Evolutionary conservation across 148 eudicot species (phyloP).

Genomic region (Camellia granthamiana): DNA sequence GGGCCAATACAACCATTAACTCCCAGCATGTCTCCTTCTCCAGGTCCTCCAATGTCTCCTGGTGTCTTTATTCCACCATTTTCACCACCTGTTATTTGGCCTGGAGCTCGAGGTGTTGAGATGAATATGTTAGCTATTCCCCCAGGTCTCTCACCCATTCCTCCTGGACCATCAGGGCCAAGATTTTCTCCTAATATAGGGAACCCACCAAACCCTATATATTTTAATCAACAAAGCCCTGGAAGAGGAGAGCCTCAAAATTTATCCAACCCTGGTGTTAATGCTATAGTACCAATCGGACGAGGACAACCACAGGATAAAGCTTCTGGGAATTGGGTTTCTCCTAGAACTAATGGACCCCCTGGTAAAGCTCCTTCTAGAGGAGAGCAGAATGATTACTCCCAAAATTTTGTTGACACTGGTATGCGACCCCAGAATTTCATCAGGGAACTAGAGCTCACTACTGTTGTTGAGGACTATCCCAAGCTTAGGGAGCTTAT

Average conservation of each 20-base stretch:
- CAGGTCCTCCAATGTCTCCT: constrained; percentile 72
- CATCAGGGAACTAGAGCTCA: constrained; percentile 85
- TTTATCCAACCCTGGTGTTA: constrained; percentile 57
- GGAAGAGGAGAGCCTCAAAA: constrained; percentile 67
- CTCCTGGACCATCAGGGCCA: constrained; percentile 67
- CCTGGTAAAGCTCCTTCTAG: constrained; percentile 95
- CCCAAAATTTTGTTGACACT: constrained; percentile 96
- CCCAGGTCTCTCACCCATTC: constrained; percentile 58
- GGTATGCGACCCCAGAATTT: constrained; percentile 98
- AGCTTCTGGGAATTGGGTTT: constrained; percentile 62
- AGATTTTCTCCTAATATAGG: constrained; percentile 70
- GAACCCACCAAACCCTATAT: constrained; percentile 56
- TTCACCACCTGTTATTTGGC: constrained; percentile 82
- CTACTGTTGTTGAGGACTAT: constrained; percentile 95
- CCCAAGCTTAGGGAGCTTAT: constrained; percentile 96
- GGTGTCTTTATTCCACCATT: constrained; percentile 80
- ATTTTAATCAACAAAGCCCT: constrained; percentile 65
- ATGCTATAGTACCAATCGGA: constrained; percentile 45
- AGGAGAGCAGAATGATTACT: constrained; percentile 98
- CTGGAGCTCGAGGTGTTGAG: constrained; percentile 79
- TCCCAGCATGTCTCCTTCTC: constrained; percentile 74
- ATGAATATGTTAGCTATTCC: constrained; percentile 69
- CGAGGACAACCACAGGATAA: constrained; percentile 69
- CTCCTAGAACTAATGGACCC: constrained; percentile 61
- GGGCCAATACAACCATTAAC: constrained; percentile 69